A percentile compares a stretch with the other conserved stretches of the same genome.
These are phyloP conservation scores for Papiliotrema fonsecae DNA, from an alignment of 1,284 basidiomycete species.

Conservation along the genomic window DNA sequence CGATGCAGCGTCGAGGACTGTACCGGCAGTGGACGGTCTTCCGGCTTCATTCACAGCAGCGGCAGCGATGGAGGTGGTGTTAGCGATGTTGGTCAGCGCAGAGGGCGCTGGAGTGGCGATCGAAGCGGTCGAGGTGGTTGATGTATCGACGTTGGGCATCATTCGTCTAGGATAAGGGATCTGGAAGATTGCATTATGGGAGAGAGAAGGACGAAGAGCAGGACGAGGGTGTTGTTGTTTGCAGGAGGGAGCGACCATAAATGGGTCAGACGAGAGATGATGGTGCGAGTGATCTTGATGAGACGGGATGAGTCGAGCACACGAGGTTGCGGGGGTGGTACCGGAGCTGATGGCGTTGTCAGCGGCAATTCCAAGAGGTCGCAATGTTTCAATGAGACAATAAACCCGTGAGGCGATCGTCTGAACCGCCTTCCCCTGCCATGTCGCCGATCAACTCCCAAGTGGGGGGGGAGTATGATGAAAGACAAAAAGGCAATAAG, in stretches of 20 bases:
- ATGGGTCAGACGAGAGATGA: background rate
- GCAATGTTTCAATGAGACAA: no score
- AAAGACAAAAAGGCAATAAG: no score
- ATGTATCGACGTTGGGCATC: background rate
- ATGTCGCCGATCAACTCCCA: no score
- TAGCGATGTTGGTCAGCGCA: no score
- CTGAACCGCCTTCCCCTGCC: no score
- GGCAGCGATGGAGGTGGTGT: background rate
- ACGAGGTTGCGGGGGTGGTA: background rate
- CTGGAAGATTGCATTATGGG: slow-evolving; percentile 4
- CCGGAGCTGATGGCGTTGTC: background rate
- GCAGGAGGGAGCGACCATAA: background rate
- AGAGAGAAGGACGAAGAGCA: slow-evolving; percentile 6
- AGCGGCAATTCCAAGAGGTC: background rate
- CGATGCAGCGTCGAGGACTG: background rate
- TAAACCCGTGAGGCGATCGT: no score
- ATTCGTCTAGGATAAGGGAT: background rate
- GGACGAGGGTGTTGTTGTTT: background rate
- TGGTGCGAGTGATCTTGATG: background rate
- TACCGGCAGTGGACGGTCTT: background rate
- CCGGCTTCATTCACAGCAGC: background rate
- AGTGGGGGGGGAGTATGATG: background rate
- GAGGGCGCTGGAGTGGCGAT: no score
- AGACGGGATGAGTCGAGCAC: background rate
- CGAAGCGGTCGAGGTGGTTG: background rate